Conservation (phyloP, 805 yeast genomes). For the Candida nonsorbophila region DNA sequence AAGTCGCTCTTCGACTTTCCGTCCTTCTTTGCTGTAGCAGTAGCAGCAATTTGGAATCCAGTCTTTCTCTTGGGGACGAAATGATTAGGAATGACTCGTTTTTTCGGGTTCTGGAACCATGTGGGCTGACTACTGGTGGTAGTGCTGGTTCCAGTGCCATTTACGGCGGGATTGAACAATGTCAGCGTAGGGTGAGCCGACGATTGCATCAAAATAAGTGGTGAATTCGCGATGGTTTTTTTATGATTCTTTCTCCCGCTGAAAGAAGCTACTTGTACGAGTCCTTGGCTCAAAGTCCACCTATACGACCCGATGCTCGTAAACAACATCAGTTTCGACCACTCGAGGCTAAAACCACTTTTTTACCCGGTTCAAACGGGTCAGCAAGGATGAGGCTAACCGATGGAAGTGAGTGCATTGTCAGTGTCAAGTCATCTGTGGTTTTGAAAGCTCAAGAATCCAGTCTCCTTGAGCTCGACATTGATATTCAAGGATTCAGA, state of each 20-base stretch:
- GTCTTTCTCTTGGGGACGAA: slow-evolving; percentile 35
- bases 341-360: slow-evolving; percentile 72
- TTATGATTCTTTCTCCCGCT: slow-evolving; percentile 70
- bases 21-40: slow-evolving; percentile 13
- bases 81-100: slow-evolving; percentile 37
- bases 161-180: no score
- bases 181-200: no score
- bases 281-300: slow-evolving; percentile 55
- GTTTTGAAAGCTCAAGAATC: slow-evolving; percentile 38
- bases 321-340: slow-evolving; percentile 73
- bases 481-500: slow-evolving; percentile 74
- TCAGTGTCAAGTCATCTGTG: slow-evolving; percentile 84
- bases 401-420: slow-evolving; percentile 92
- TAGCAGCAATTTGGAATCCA: slow-evolving; percentile 29
- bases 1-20: slow-evolving; percentile 5
- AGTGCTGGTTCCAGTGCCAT: no score
- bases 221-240: no score
- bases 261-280: slow-evolving; percentile 74
- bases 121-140: slow-evolving; percentile 16
- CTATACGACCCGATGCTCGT: slow-evolving; percentile 85
- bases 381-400: slow-evolving; percentile 80
- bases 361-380: slow-evolving; percentile 86
- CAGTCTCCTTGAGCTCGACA: slow-evolving; percentile 64
- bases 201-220: no score
- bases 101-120: slow-evolving; percentile 32